These are phyloP conservation scores for Aspergillus hiratsukae DNA, from an alignment of 2,329 filamentous ascomycete species.

Conservation along the genomic window DNA sequence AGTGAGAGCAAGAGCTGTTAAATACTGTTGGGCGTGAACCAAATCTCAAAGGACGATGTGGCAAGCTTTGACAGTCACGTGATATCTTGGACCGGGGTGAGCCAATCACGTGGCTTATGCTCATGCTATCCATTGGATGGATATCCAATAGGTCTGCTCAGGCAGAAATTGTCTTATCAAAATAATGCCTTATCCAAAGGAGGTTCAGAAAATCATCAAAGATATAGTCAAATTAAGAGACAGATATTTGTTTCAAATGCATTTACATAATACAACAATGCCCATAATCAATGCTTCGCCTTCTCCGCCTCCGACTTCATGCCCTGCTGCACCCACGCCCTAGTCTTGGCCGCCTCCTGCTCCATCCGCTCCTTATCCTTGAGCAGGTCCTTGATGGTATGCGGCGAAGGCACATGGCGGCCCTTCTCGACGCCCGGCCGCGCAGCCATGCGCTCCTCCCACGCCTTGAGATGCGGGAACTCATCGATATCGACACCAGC, in stretches of 20 bases:
- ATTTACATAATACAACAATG: neutral
- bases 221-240: neutral
- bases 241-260: neutral
- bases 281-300: constrained; percentile 8
- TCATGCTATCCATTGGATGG: neutral
- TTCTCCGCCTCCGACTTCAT: constrained; percentile 65
- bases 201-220: neutral
- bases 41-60: constrained; percentile 3
- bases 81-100: neutral
- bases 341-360: constrained; percentile 49
- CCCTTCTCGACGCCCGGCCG: constrained; percentile 72
- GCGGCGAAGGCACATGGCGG: constrained; percentile 63
- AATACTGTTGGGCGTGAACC: neutral
- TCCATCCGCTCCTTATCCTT: constrained; percentile 56
- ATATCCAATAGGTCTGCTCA: neutral
- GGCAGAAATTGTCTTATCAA: neutral
- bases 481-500: constrained; percentile 65
- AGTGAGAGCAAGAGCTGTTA: neutral
- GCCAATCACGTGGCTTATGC: neutral
- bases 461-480: constrained; percentile 71
- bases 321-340: constrained; percentile 62
- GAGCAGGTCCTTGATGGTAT: constrained; percentile 58
- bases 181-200: neutral
- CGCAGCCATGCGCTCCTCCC: constrained; percentile 67
- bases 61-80: constrained; percentile 12